Percentiles rank a stretch among this genome's conserved stretches.
These are phyloP conservation scores for Lichtheimia corymbifera DNA, from an alignment of 371 early-diverging fungal species.

Conservation along the genomic window DNA sequence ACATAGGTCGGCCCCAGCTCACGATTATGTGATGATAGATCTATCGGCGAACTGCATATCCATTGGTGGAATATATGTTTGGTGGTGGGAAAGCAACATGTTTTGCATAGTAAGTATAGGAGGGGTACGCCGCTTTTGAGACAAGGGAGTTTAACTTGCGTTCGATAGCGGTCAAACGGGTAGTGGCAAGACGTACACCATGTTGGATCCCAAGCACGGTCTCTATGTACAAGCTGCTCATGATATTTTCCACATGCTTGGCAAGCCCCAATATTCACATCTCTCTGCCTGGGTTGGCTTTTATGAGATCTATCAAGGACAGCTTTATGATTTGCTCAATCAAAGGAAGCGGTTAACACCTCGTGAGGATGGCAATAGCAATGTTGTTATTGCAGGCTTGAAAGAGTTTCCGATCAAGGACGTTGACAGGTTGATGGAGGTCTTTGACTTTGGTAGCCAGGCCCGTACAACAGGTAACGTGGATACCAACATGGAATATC, in stretches of 20 bases:
- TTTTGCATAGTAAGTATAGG: conserved; percentile 88
- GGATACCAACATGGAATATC: background rate
- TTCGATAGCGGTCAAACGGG: conserved; percentile 90
- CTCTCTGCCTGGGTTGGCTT: conserved; percentile 87
- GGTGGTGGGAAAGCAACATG: conserved; percentile 97
- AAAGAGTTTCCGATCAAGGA: conserved; percentile 78
- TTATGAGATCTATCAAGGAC: conserved; percentile 97
- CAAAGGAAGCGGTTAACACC: conserved; percentile 84
- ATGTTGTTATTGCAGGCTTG: conserved; percentile 88
- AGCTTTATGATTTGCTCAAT: conserved; percentile 94
- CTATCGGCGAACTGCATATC: conserved; percentile 88
- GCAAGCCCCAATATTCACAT: conserved; percentile 68
- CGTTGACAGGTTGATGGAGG: conserved; percentile 79
- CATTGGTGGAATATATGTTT: conserved; percentile 94
- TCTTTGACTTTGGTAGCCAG: conserved; percentile 90
- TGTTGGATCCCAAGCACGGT: conserved; percentile 86
- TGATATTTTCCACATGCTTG: conserved; percentile 84
- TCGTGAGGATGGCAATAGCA: conserved; percentile 93
- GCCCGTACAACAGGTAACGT: conserved; percentile 81
- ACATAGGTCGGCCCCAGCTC: too few relatives aligned
- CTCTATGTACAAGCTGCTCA: conserved; percentile 91
- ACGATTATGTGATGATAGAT: conserved; percentile 41
- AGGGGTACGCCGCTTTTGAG: background rate
- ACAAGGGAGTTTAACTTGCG: background rate
- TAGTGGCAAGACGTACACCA: conserved; percentile 97